Base-by-base conservation (phyloP, 495 filamentous ascomycete genomes). In the Talaromyces borbonicus region DNA sequence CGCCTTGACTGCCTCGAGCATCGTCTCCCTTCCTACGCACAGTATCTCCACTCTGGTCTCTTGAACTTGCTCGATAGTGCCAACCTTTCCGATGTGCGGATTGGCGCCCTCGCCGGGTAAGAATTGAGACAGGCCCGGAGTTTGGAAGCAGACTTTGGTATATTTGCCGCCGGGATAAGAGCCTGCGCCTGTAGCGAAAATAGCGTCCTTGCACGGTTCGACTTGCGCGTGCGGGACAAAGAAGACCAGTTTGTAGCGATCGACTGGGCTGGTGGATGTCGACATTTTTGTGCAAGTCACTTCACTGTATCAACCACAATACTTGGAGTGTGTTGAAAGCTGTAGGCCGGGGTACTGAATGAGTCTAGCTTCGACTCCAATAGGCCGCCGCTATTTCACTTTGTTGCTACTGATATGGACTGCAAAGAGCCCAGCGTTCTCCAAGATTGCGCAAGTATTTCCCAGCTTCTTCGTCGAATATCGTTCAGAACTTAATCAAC, bases 11-110 rank as follows among this genome's bases (percentile, higher is more conserved):
- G 67, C 68, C 29, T 63, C 56, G 25, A 61, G 46, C 63, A 72
- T 72, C 35, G 72, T 60, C 37, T 68, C 57, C 47, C 61, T 57
- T 1, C 73, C 73, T 8, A 72, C 45, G 56, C 75, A 79, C 59
- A 78, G 54, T 5, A 73, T 60, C 60, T 79, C 75, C 19, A 71
- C 67, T 49, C 58, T 71, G 46, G 68, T 61, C 61, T 77, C 76
- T 53, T 73, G 66, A 5, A 73, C 70, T 46, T 60, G 51, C 48
- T 76, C 74, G 23, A 73, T 19, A 12, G 36, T 48, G 0, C 68
- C 69, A 1, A 62, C 58, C 4, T 50, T 48, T 0, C 69, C 68
- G 42, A 72, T 61, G 15, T 62, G 61, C 0, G 69, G 69, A 23
- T 56, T 55, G 14, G 69, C 69, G 1, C 58, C 63, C 1, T 63